Conservation (phyloP, 768 basidiomycete species). For the Mycena metata region DNA sequence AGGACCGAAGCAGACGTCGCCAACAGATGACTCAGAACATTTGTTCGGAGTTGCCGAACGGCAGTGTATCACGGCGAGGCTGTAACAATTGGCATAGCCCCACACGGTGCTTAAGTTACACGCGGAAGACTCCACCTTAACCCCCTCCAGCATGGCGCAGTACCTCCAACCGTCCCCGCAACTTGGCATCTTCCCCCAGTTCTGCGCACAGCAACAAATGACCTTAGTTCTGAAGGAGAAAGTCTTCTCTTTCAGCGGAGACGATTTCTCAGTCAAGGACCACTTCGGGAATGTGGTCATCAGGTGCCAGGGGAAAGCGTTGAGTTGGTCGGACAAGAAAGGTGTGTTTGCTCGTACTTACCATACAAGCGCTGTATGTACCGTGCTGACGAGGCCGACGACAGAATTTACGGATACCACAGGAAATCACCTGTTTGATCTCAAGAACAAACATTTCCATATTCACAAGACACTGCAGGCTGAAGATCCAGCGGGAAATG, state of each 20-base stretch:
- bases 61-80: too few relatives aligned
- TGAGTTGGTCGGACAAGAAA: slow-evolving; percentile 22
- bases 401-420: slow-evolving; percentile 16
- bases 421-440: slow-evolving; percentile 19
- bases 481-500: slow-evolving; percentile 19
- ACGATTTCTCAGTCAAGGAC: slow-evolving; percentile 22
- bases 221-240: too few relatives aligned
- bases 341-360: slow-evolving; percentile 18
- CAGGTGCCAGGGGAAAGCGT: slow-evolving; percentile 14
- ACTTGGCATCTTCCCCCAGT: slow-evolving; percentile 20
- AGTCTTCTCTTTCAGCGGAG: slow-evolving; percentile 17
- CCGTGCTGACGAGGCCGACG: slow-evolving; percentile 6
- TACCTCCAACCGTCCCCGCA: slow-evolving; percentile 9
- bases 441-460: slow-evolving; percentile 20
- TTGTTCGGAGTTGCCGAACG: too few relatives aligned
- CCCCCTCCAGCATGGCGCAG: slow-evolving; percentile 12
- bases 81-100: slow-evolving; percentile 14
- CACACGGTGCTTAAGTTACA: slow-evolving; percentile 1
- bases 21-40: too few relatives aligned
- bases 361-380: background rate
- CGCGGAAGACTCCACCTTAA: slow-evolving; percentile 7
- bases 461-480: too few relatives aligned
- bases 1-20: too few relatives aligned
- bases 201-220: slow-evolving; percentile 19
- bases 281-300: slow-evolving; percentile 16